Evolutionary conservation across 805 yeast species (phyloP).

Genomic region (Nakazawaea molendinolei): DNA sequence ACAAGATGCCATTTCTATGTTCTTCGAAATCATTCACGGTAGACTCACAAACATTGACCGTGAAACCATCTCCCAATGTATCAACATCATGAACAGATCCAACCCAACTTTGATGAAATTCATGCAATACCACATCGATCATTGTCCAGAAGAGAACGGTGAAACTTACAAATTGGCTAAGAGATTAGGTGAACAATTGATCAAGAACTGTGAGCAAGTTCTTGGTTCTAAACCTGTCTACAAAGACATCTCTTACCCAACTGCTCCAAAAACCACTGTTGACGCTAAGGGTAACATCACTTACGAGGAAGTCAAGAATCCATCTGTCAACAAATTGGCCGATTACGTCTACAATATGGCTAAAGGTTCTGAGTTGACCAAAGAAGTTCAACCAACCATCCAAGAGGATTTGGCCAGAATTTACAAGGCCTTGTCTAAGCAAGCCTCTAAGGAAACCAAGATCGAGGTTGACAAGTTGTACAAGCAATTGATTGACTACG

Average conservation of each 20-base stretch:
- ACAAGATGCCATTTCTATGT: slow-evolving; percentile 91
- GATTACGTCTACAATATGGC: slow-evolving; percentile 97
- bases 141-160: slow-evolving; percentile 79
- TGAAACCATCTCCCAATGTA: slow-evolving; percentile 93
- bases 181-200: slow-evolving; percentile 84
- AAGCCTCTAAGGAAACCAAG: slow-evolving; percentile 63
- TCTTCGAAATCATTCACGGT: slow-evolving; percentile 94
- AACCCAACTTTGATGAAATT: slow-evolving; percentile 89
- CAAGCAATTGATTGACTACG: slow-evolving; percentile 62
- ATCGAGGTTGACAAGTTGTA: slow-evolving; percentile 66
- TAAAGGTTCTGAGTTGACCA: slow-evolving; percentile 82
- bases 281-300: slow-evolving; percentile 83
- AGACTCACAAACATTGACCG: slow-evolving; percentile 85
- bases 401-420: slow-evolving; percentile 81
- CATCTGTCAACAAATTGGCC: slow-evolving; percentile 88
- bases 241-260: slow-evolving; percentile 91
- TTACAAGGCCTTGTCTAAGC: slow-evolving; percentile 74
- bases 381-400: slow-evolving; percentile 62
- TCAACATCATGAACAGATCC: slow-evolving; percentile 95
- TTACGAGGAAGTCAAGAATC: slow-evolving; percentile 81
- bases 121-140: slow-evolving; percentile 91
- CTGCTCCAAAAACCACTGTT: slow-evolving; percentile 88
- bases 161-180: slow-evolving; percentile 90
- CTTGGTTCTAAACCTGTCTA: slow-evolving; percentile 74
- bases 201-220: slow-evolving; percentile 92